Conservation (phyloP, 768 basidiomycete genomes). For the Lactifluus hygrophoroides region DNA sequence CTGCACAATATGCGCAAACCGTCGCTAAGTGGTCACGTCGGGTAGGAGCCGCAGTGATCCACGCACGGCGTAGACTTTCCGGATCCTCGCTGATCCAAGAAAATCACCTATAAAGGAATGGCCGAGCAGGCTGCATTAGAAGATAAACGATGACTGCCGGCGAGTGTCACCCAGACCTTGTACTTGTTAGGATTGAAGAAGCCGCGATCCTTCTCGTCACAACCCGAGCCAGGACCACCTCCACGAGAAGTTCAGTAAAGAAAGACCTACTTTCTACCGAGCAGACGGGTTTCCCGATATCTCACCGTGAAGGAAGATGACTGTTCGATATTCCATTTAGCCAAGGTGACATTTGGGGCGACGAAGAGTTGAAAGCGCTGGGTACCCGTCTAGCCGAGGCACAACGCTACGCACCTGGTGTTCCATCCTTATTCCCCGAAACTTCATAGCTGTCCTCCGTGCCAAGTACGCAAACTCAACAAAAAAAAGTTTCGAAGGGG, state of each 20-base stretch:
- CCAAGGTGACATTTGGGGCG: neutral
- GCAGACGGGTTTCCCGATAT: neutral
- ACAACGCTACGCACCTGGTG: constrained; percentile 14
- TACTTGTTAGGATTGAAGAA: constrained; percentile 86
- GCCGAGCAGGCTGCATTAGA: constrained; percentile 1
- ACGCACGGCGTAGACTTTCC: constrained; percentile 81
- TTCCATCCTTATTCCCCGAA: constrained; percentile 16
- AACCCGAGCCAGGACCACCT: constrained; percentile 81
- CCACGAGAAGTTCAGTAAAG: neutral
- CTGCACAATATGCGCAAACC: constrained; percentile 31
- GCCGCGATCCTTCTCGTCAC: constrained; percentile 52
- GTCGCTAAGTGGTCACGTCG: neutral
- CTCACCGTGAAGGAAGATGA: constrained; percentile 21
- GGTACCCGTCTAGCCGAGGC: too few relatives aligned
- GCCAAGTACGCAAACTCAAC: neutral
- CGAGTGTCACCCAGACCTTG: constrained; percentile 39
- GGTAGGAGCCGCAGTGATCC: neutral
- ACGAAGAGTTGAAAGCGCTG: neutral
- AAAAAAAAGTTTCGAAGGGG: too few relatives aligned
- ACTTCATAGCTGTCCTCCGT: constrained; percentile 17
- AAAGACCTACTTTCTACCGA: neutral
- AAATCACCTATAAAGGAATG: constrained; percentile 47
- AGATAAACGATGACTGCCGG: neutral
- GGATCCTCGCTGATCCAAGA: constrained; percentile 85
- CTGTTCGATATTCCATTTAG: constrained; percentile 3